Evolutionary conservation across 352 stramenopile species (phyloP).

Genomic region (Pythium myriotylum): DNA sequence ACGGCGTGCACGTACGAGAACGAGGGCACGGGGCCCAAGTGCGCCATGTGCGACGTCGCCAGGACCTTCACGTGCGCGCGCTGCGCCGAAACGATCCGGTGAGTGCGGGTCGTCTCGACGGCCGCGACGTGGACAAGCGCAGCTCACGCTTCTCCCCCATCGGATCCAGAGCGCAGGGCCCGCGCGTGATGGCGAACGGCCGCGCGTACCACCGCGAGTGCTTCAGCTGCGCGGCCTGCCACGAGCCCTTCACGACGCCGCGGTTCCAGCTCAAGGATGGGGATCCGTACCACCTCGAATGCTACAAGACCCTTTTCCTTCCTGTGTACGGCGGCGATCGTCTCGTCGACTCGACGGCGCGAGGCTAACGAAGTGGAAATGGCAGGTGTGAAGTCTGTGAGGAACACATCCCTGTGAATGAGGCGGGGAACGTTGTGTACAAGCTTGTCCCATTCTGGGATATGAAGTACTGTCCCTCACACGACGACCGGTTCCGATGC

Average conservation of each 20-base stretch:
- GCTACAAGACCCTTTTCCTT: conserved; percentile 68
- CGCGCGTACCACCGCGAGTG: conserved; percentile 38
- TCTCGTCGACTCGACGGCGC: background rate
- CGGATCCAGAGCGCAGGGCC: conserved; percentile 14
- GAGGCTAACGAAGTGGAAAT: background rate
- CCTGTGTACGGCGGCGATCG: conserved; percentile 23
- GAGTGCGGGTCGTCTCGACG: no score
- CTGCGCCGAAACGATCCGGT: conserved; percentile 29
- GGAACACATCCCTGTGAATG: conserved; percentile 52
- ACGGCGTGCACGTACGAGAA: conserved; percentile 51
- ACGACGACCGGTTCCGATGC: conserved; percentile 67
- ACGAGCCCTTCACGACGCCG: conserved; percentile 30
- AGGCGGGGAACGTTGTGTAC: conserved; percentile 55
- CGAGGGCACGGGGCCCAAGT: conserved; percentile 36
- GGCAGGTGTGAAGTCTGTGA: conserved; percentile 68
- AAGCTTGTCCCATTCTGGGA: conserved; percentile 72
- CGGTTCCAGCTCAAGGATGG: conserved; percentile 46
- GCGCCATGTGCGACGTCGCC: conserved; percentile 44
- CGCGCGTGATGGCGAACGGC: conserved; percentile 31
- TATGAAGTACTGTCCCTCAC: conserved; percentile 58
- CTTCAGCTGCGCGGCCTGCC: conserved; percentile 49
- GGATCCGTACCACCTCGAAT: conserved; percentile 69
- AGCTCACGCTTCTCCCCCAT: background rate
- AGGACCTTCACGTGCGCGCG: conserved; percentile 44
- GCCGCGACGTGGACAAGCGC: no score